These are phyloP conservation scores for Trichoderma gamsii DNA, from an alignment of 495 filamentous ascomycete species.

Conservation along the genomic window DNA sequence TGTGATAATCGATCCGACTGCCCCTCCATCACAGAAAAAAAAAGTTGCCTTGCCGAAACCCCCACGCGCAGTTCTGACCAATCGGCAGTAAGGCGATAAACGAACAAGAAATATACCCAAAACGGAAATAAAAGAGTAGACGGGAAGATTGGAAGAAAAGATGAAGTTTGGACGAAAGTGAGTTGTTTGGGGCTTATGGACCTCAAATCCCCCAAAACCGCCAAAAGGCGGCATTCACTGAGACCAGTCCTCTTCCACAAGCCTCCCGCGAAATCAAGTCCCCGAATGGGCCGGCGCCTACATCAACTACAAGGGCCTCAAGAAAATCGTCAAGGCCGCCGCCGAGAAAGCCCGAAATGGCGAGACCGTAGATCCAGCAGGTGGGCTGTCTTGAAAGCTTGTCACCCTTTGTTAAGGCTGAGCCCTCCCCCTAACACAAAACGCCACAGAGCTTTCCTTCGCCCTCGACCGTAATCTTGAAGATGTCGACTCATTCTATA, in stretches of 20 bases:
- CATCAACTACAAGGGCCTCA: conserved; percentile 93
- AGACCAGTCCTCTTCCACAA: conserved; percentile 27
- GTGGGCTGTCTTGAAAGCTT: conserved; percentile 31
- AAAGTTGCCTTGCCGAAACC: background rate
- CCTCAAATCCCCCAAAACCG: background rate
- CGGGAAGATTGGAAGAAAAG: conserved; percentile 15
- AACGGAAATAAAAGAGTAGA: background rate
- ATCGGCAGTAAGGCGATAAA: background rate
- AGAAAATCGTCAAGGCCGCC: conserved; percentile 84
- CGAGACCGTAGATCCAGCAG: conserved; percentile 72
- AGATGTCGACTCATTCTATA: conserved; percentile 90
- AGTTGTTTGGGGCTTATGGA: conserved; percentile 15
- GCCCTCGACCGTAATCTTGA: conserved; percentile 93
- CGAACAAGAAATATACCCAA: background rate
- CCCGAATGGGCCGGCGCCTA: conserved; percentile 92
- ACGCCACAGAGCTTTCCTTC: conserved; percentile 77
- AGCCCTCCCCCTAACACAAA: conserved; percentile 24
- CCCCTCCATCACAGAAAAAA: conserved; percentile 6
- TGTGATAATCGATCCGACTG: background rate
- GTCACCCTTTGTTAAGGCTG: background rate
- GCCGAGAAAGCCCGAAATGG: conserved; percentile 56
- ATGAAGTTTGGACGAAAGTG: conserved; percentile 83
- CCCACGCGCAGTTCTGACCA: conserved; percentile 9
- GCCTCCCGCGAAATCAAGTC: conserved; percentile 86
- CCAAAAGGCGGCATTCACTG: background rate